Base-by-base conservation (phyloP, 2,329 filamentous ascomycete genomes). In the Penicillium sp. region DNA sequence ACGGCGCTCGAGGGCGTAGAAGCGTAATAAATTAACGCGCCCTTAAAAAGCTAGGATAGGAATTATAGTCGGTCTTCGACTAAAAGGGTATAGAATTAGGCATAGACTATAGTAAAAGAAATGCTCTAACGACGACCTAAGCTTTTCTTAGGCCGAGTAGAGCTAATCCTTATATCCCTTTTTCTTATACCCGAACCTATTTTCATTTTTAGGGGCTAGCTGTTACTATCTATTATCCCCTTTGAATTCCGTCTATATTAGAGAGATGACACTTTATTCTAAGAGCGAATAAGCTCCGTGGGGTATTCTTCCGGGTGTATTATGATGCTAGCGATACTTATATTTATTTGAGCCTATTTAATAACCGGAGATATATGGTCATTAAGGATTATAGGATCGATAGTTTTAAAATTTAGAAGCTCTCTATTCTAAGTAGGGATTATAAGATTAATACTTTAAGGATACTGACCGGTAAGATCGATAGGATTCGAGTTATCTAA, bases 1-100 rank as follows among this genome's bases (percentile, higher is more conserved):
- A 32, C 34, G 4, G 35, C 9, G 36, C 9, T 30, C 8, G 16
- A 23, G 23, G 49, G 48, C 19, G 27, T 19, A 46, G 29, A 38
- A 27, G 30, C 23, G 27, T 44, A 59, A 36, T 51, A 38, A 34
- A 50, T 52, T 40, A 59, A 53, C 10, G 53, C 53, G 39, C 57
- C 53, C 44, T 56, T 35, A 30, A 59, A 59, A 11, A 59, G 30
- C 54, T 41, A 56, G 39, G 54, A 56, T n/a, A 55, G 18, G 41
- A 55, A 55, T 23, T 55, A 42, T 27, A 58, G 41, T 39, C 56
- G 36, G 13, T 55, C 48, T 36, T 58, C 56, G 29, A 53, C 56
- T 13, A 45, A 19, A 16, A 58, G 45, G 26, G 30, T 35, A 13
- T 49, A 53, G 49, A 58, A 56, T 44, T 58, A 41, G 50, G 44